Conservation (phyloP, 148 eudicot genomes). For the Camellia sinensis region DNA sequence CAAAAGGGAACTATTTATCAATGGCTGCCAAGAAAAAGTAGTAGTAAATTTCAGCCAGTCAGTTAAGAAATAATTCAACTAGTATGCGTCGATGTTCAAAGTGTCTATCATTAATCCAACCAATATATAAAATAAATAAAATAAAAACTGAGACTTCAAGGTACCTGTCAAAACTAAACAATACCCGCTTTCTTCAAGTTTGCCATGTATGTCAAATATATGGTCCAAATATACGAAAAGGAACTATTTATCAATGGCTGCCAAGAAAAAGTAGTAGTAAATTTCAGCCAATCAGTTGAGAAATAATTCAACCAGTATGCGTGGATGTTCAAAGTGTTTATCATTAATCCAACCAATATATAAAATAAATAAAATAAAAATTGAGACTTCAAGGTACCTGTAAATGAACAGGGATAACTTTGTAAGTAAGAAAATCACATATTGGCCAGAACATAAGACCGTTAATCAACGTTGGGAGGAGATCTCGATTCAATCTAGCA, state of each 20-base stretch:
- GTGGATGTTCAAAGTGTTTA: too few species aligned
- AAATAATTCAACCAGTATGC: neutral
- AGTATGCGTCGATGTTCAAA: too few species aligned
- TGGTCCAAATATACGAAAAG: slow-evolving; percentile 72
- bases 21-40: neutral
- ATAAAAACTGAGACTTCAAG: too few species aligned
- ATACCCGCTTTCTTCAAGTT: slow-evolving; percentile 54
- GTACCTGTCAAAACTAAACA: neutral
- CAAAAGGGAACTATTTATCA: neutral
- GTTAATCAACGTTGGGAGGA: slow-evolving; percentile 62
- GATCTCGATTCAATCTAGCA: slow-evolving; percentile 72
- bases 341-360: neutral
- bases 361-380: too few species aligned
- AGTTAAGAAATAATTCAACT: too few species aligned
- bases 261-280: slow-evolving; percentile 7
- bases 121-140: too few species aligned
- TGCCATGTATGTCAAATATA: slow-evolving; percentile 78
- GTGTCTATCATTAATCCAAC: too few species aligned
- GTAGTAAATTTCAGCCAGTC: neutral
- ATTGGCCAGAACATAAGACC: slow-evolving; percentile 82
- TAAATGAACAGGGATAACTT: slow-evolving; percentile 47
- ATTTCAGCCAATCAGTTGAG: neutral
- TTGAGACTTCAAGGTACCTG: neutral
- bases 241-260: slow-evolving; percentile 77
- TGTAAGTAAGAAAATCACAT: slow-evolving; percentile 77